Base-by-base conservation (phyloP, 2,329 filamentous ascomycete genomes). In the Aspergillus awamori region DNA sequence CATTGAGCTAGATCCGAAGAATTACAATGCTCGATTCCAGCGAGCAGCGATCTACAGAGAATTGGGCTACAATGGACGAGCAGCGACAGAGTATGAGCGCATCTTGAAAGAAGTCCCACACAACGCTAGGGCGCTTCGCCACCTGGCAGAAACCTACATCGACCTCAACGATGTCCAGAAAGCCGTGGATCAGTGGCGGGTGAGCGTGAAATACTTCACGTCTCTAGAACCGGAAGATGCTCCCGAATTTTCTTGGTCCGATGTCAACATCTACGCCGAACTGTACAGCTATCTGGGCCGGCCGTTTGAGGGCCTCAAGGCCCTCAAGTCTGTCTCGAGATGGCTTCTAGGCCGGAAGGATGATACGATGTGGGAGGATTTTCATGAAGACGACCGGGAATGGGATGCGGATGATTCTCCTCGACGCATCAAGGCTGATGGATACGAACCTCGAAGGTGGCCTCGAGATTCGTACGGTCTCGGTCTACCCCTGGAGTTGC, bases 261-360 rank as follows among this genome's bases (percentile, higher is more conserved):
- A 98, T 73, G 81, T 96, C 45, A 90, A 92, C 63, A 89, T 93
- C 57, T 97, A 95, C 67, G 84, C 92, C 41, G 92, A 97, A 70
- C 83, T 98, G 17, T 87, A 93, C 63, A 86, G 87, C 28, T 86
- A 88, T 52, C 77, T 86, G 8, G 83, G 84, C 39, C 82, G 86
- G 57, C 89, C 88, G 68, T 76, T 82, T 5, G 83, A 88, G 65
- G 93, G 90, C 2, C 84, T 96, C 2, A 76, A 76, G 28, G 86
- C 89, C 63, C 81, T 96, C 11, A 95, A 91, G 72, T 82, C 82
- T 2, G 77, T 97, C 15, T 86, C 90, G 22, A 84, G 96, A 59
- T 97, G 93, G 92, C 82, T 97, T 58, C 81, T 97, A 41, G 91
- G 91, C 8, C 87, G 95, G 53, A 80, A 83, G 38, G 80, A 84